phyloP scores from a whole-genome alignment of 495 filamentous ascomycete species.

The Xylaria scruposa region DNA sequence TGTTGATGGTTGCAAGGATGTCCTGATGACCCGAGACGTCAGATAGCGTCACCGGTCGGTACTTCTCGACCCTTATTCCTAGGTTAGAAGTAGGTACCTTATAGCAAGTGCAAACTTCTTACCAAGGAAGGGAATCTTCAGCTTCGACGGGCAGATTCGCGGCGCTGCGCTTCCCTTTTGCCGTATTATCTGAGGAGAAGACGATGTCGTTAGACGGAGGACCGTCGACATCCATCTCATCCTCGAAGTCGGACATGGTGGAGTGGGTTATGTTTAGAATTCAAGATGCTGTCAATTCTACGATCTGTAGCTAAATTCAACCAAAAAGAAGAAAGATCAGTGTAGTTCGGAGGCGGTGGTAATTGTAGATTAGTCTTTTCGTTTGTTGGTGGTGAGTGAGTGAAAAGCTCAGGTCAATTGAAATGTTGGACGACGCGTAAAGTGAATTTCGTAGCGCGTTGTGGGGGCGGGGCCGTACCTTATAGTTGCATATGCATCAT shows the following conservation, averaged over 20 bases:
- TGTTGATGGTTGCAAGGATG: constrained; percentile 95
- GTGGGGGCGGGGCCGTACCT: constrained; percentile 10
- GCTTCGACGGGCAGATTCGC: constrained; percentile 94
- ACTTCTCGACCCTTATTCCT: constrained; percentile 90
- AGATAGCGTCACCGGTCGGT: constrained; percentile 82
- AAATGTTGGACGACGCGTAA: constrained; percentile 23
- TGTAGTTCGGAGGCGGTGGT: background rate
- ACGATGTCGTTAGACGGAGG: constrained; percentile 63
- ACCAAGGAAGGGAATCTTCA: constrained; percentile 95
- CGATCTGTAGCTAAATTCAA: background rate
- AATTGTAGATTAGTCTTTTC: background rate
- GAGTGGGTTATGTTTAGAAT: background rate
- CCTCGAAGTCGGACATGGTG: constrained; percentile 87
- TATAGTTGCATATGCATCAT: background rate
- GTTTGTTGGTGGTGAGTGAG: background rate
- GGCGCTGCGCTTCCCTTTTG: constrained; percentile 87
- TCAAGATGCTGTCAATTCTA: background rate
- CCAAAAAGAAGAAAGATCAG: background rate
- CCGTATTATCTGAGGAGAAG: constrained; percentile 69
- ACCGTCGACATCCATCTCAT: constrained; percentile 87
- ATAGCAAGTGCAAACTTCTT: constrained; percentile 19
- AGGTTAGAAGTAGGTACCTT: constrained; percentile 22
- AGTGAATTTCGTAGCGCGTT: constrained; percentile 24
- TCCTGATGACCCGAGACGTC: constrained; percentile 99
- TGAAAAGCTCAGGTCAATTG: background rate